phyloP scores from a whole-genome alignment of 768 basidiomycete species.

The Sporobolomyces phaffii region DNA sequence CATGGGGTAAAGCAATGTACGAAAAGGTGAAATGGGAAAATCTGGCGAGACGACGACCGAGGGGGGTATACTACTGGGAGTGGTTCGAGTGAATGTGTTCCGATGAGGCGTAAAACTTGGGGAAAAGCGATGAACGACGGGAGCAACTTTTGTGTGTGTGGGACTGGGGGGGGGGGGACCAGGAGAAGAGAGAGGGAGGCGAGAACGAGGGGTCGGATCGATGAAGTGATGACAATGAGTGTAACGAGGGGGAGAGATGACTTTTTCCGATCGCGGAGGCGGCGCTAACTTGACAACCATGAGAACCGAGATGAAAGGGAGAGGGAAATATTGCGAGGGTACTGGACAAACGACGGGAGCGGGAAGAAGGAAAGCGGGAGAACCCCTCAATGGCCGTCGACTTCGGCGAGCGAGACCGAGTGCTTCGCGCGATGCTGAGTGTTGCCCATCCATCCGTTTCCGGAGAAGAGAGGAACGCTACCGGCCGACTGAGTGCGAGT shows the following conservation, averaged over 20 bases:
- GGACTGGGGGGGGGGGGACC: too few relatives aligned
- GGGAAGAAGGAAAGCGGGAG: background rate
- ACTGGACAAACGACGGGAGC: background rate
- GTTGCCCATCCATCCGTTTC: background rate
- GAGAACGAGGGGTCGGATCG: background rate
- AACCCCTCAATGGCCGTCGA: constrained; percentile 4
- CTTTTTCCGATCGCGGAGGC: too few relatives aligned
- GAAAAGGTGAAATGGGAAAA: too few relatives aligned
- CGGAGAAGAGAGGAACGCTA: constrained; percentile 12
- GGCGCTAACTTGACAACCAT: too few relatives aligned
- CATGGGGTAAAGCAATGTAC: too few relatives aligned
- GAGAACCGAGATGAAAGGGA: too few relatives aligned
- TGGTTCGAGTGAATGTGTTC: too few relatives aligned
- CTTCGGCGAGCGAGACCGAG: constrained; percentile 12
- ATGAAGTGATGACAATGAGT: too few relatives aligned
- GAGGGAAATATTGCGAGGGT: background rate
- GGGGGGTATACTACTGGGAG: too few relatives aligned
- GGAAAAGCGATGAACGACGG: too few relatives aligned
- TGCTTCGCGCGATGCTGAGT: background rate
- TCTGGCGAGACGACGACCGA: too few relatives aligned
- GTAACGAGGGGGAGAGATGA: background rate
- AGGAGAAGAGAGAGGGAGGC: background rate
- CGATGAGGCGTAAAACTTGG: background rate
- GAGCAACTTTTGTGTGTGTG: too few relatives aligned
- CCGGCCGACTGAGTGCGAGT: constrained; percentile 23